A percentile compares a stretch with the other conserved stretches of the same genome.
These are phyloP conservation scores for Lecanicillium sp. DNA, from an alignment of 2,329 filamentous ascomycete genomes.

Conservation along the genomic window DNA sequence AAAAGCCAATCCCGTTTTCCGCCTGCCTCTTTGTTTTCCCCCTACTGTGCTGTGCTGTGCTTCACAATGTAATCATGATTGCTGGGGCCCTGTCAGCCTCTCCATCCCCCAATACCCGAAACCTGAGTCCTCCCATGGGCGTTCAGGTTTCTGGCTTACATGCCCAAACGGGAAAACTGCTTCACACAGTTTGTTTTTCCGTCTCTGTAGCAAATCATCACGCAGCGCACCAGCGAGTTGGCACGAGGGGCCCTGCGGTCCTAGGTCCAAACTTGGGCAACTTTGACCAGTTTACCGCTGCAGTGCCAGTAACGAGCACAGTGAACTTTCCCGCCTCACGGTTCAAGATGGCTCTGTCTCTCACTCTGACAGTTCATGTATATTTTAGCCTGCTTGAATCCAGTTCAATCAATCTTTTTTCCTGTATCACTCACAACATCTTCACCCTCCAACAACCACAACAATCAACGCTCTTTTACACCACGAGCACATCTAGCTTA, in stretches of 20 bases:
- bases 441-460: background rate
- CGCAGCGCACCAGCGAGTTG: background rate
- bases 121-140: too few relatives aligned
- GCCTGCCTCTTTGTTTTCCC: too few relatives aligned
- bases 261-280: slow-evolving; percentile 7
- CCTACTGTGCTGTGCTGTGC: too few relatives aligned
- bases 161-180: too few relatives aligned
- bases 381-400: slow-evolving; percentile 5
- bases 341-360: background rate
- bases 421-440: background rate
- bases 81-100: too few relatives aligned
- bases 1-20: too few relatives aligned
- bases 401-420: background rate
- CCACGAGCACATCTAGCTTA: background rate
- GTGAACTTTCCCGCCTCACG: slow-evolving; percentile 1
- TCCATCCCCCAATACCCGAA: too few relatives aligned
- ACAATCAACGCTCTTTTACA: background rate
- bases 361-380: slow-evolving; percentile 6
- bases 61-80: too few relatives aligned
- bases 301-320: background rate
- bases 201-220: too few relatives aligned
- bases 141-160: too few relatives aligned
- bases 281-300: slow-evolving; percentile 8
- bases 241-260: background rate
- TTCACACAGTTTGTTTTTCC: too few relatives aligned